Evolutionary conservation across 192 early-diverging fungal species (phyloP).

Genomic region (Backusella parvicylindrica): DNA sequence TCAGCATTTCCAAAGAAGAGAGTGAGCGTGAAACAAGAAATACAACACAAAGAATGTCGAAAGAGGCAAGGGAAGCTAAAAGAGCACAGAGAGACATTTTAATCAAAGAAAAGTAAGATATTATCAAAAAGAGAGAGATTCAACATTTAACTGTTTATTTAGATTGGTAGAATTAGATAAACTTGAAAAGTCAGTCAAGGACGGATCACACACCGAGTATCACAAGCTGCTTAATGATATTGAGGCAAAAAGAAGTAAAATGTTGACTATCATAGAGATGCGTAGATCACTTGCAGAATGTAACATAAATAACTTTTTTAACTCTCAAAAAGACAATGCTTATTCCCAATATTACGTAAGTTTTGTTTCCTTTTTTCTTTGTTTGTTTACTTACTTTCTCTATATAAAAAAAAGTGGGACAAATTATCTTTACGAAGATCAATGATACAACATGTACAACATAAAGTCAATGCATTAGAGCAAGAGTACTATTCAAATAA

Average conservation of each 20-base stretch:
- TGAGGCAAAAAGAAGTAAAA: slow-evolving; percentile 25
- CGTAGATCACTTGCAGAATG: slow-evolving; percentile 20
- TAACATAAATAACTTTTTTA: slow-evolving; percentile 14
- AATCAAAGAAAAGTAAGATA: slow-evolving; percentile 21
- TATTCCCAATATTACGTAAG: slow-evolving; percentile 32
- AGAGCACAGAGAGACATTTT: slow-evolving; percentile 23
- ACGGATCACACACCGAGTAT: slow-evolving; percentile 31
- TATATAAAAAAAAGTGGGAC: too few species aligned
- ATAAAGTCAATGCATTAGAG: slow-evolving; percentile 31
- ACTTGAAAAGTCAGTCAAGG: slow-evolving; percentile 24
- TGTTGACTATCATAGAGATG: slow-evolving; percentile 13
- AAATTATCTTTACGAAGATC: slow-evolving; percentile 25
- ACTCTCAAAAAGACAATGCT: slow-evolving; percentile 24
- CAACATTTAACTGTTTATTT: neutral
- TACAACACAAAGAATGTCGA: slow-evolving; percentile 17
- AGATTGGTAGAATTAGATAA: slow-evolving; percentile 24
- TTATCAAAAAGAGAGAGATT: too few species aligned
- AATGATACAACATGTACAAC: slow-evolving; percentile 33
- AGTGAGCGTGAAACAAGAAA: slow-evolving; percentile 25
- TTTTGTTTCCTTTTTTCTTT: neutral
- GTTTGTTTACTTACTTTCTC: neutral
- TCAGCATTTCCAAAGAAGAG: slow-evolving; percentile 11
- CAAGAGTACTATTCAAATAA: slow-evolving; percentile 29
- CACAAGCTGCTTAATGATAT: slow-evolving; percentile 25
- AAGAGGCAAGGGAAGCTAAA: slow-evolving; percentile 28